phyloP scores from a whole-genome alignment of 257 asterid species.

The Plantago ovata region DNA sequence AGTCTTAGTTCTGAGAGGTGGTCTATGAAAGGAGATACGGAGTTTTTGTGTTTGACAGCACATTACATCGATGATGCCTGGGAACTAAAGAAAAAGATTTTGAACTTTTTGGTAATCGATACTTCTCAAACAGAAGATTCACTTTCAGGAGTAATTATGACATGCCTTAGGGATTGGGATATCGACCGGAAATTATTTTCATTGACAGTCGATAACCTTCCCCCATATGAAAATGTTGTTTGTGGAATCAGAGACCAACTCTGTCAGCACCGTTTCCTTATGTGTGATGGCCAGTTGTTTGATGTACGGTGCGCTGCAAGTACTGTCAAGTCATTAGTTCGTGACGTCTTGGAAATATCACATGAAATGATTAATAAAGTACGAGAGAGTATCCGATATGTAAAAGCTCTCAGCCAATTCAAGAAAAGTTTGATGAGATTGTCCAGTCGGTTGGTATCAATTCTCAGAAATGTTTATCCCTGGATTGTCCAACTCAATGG shows the following conservation, averaged over 20 bases:
- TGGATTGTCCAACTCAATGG: slow-evolving; percentile 68
- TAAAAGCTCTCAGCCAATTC: slow-evolving; percentile 57
- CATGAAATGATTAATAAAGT: slow-evolving; percentile 58
- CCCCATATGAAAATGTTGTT: slow-evolving; percentile 56
- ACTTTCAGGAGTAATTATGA: slow-evolving; percentile 62
- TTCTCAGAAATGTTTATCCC: slow-evolving; percentile 43
- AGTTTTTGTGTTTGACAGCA: slow-evolving; percentile 73
- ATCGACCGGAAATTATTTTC: slow-evolving; percentile 83
- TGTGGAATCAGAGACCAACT: slow-evolving; percentile 68
- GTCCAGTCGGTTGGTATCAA: slow-evolving; percentile 53
- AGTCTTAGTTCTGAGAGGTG: slow-evolving; percentile 82
- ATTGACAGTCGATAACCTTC: slow-evolving; percentile 57
- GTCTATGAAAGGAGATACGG: slow-evolving; percentile 47
- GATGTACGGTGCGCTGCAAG: slow-evolving; percentile 86
- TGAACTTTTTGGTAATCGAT: slow-evolving; percentile 57
- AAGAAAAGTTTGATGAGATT: slow-evolving; percentile 76
- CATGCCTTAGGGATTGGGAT: slow-evolving; percentile 71
- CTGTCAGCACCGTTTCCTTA: slow-evolving; percentile 67
- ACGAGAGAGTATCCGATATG: slow-evolving; percentile 62
- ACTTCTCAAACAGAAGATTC: slow-evolving; percentile 67
- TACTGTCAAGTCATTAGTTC: slow-evolving; percentile 73
- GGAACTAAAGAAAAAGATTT: slow-evolving; percentile 67
- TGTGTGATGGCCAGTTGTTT: slow-evolving; percentile 86
- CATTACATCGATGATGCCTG: slow-evolving; percentile 76
- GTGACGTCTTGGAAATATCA: slow-evolving; percentile 65